These are phyloP conservation scores for Melampsora abietis-canadensis DNA, from an alignment of 1,284 basidiomycete genomes.

Conservation along the genomic window DNA sequence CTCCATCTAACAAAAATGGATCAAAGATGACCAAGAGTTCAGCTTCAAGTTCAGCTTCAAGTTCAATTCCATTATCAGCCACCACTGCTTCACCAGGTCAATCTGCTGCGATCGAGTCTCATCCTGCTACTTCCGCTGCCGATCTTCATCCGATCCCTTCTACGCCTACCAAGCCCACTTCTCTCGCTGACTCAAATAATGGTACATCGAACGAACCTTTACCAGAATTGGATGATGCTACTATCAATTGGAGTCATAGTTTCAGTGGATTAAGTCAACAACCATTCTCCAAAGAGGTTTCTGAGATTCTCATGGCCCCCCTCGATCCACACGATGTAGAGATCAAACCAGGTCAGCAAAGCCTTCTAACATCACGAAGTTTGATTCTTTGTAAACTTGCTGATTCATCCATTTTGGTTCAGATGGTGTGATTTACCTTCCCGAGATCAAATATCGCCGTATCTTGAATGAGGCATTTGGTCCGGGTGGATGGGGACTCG, in stretches of 20 bases:
- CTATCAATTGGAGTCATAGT: constrained; percentile 73
- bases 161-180: not conserved
- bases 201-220: constrained; percentile 31
- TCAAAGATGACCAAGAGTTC: not conserved
- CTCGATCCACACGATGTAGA: constrained; percentile 78
- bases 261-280: constrained; percentile 75
- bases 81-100: constrained; percentile 37
- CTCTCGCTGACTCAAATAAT: not conserved
- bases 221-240: constrained; percentile 20
- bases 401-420: not conserved
- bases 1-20: not conserved
- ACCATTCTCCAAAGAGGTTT: constrained; percentile 73
- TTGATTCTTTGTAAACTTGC: not conserved
- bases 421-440: constrained; percentile 86
- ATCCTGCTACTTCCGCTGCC: constrained; percentile 31
- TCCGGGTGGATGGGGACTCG: constrained; percentile 94
- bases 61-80: constrained; percentile 16
- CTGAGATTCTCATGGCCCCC: constrained; percentile 71
- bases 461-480: constrained; percentile 91
- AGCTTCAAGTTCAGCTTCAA: constrained; percentile 15
- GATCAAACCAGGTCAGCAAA: constrained; percentile 69
- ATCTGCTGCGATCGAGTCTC: constrained; percentile 34
- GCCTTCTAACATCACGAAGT: not conserved
- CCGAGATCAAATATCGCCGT: constrained; percentile 96
- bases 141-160: constrained; percentile 35